phyloP scores from a whole-genome alignment of 169 alveolate genomes.

The Cryptosporidium canis region DNA sequence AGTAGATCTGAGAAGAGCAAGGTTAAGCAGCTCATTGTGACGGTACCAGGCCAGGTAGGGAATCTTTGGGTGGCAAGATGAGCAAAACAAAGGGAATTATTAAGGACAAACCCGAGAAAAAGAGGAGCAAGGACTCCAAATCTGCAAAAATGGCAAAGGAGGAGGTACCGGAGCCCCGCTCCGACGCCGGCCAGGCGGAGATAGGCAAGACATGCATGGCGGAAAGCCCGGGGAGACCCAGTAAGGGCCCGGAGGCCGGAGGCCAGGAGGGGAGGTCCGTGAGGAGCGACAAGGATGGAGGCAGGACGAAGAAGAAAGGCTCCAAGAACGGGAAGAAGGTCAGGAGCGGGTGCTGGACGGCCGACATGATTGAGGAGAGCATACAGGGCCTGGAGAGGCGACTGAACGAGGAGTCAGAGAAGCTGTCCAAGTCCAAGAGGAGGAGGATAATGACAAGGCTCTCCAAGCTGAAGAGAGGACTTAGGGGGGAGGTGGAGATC shows the following conservation, averaged over 20 bases:
- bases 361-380: slow-evolving; percentile 14
- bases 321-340: slow-evolving; percentile 6
- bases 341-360: slow-evolving; percentile 44
- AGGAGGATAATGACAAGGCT: slow-evolving; percentile 41
- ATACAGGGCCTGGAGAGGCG: neutral
- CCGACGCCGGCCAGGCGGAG: too few relatives aligned
- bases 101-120: neutral
- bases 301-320: neutral
- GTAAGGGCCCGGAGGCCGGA: neutral
- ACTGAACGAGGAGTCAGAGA: neutral
- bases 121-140: neutral
- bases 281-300: neutral
- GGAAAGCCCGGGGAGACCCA: neutral
- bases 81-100: neutral
- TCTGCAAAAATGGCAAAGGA: neutral
- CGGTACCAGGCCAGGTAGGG: neutral
- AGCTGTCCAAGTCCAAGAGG: slow-evolving; percentile 49
- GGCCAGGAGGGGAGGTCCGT: neutral
- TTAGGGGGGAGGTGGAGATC: slow-evolving; percentile 46
- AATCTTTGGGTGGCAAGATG: neutral
- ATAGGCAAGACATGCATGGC: neutral
- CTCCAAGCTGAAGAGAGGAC: slow-evolving; percentile 21
- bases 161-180: neutral
- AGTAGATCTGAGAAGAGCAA: too few relatives aligned
- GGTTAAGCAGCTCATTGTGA: too few relatives aligned